Conservation (phyloP, 164 flowering plant species). For the Chimonanthus praecox region DNA sequence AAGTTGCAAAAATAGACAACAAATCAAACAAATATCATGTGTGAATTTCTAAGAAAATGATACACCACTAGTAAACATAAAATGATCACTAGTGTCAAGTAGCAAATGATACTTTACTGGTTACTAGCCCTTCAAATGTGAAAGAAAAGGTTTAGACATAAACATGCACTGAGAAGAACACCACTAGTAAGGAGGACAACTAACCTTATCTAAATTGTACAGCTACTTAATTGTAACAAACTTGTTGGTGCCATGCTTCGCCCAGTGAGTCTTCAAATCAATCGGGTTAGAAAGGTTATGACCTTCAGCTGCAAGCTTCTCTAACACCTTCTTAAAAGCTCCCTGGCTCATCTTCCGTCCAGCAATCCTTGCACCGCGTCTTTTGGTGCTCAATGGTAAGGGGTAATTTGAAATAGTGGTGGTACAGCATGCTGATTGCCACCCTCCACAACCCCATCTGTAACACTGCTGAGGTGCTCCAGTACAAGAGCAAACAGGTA, state of each 20-base stretch:
- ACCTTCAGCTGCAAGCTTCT: constrained; percentile 74
- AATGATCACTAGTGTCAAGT: neutral
- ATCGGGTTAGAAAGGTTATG: constrained; percentile 66
- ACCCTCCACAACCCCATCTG: constrained; percentile 95
- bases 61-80: too few species aligned
- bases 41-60: neutral
- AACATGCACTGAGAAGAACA: neutral
- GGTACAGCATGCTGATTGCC: constrained; percentile 96
- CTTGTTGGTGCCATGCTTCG: constrained; percentile 93
- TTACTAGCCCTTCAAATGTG: constrained; percentile 20
- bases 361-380: constrained; percentile 89
- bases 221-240: constrained; percentile 84
- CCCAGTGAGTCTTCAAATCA: constrained; percentile 87
- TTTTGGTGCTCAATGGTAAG: constrained; percentile 80
- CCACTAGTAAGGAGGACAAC: neutral
- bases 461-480: constrained; percentile 83
- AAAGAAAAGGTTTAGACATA: neutral
- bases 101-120: neutral
- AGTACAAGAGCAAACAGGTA: constrained; percentile 84
- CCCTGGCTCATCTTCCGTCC: constrained; percentile 95
- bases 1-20: neutral
- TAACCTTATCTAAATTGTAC: constrained; percentile 18
- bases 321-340: constrained; percentile 89
- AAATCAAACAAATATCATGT: neutral
- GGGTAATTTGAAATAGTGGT: constrained; percentile 77